phyloP scores from a whole-genome alignment of 495 filamentous ascomycete species.

The Chaetomidium leptoderma region DNA sequence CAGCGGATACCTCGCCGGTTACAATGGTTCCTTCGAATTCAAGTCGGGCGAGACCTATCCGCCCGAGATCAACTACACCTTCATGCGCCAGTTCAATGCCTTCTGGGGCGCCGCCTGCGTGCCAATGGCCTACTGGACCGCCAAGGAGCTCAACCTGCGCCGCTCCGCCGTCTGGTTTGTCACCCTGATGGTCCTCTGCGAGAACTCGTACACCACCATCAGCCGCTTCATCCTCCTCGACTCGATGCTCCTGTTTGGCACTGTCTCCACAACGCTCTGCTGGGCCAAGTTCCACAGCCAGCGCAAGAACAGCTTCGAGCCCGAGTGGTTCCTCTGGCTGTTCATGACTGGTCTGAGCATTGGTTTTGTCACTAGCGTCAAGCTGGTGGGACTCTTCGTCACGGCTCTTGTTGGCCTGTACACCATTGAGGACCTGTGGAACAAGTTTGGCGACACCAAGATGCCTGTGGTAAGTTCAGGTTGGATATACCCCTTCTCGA shows the following conservation, averaged over 20 bases:
- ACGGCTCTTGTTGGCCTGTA: constrained; percentile 94
- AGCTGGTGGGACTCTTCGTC: constrained; percentile 93
- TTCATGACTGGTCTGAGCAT: constrained; percentile 88
- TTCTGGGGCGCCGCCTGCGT: constrained; percentile 90
- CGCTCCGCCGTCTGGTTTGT: constrained; percentile 89
- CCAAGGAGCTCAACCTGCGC: constrained; percentile 80
- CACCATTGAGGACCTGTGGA: constrained; percentile 95
- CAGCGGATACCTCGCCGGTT: constrained; percentile 90
- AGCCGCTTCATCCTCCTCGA: constrained; percentile 96
- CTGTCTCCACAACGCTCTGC: constrained; percentile 91
- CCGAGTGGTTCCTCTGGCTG: constrained; percentile 90
- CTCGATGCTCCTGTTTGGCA: constrained; percentile 97
- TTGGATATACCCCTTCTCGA: neutral
- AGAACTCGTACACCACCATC: constrained; percentile 98
- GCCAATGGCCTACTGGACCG: constrained; percentile 91
- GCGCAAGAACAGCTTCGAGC: constrained; percentile 75
- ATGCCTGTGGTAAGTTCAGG: constrained; percentile 66
- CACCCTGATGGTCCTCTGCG: constrained; percentile 93
- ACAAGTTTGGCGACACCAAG: constrained; percentile 90
- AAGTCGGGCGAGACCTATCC: constrained; percentile 97
- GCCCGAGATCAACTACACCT: constrained; percentile 90
- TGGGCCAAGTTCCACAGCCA: constrained; percentile 93
- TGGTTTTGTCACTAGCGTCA: constrained; percentile 96
- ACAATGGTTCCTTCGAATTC: constrained; percentile 99
- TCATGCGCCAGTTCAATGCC: constrained; percentile 97